A percentile compares a stretch with the other conserved stretches of the same genome.
Conservation (phyloP, 305 asterid genomes). For the Petunia hybrid region DNA sequence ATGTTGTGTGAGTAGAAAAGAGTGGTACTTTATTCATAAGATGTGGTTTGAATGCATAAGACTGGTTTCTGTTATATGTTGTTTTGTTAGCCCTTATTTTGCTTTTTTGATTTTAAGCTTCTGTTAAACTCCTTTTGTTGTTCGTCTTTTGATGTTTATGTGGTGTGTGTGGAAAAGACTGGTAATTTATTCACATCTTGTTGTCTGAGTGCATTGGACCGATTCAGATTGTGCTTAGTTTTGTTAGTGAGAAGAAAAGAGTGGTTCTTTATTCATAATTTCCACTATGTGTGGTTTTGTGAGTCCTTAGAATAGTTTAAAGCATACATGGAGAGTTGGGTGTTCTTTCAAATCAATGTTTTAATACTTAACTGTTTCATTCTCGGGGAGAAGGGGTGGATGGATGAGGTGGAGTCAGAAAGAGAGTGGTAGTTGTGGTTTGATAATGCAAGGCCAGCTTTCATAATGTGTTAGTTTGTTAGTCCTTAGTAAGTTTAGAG, state of each 20-base stretch:
- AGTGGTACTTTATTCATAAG: not conserved
- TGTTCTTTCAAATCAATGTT: not conserved
- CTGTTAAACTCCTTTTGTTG: not conserved
- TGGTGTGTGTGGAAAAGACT: not conserved
- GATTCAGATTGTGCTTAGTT: not conserved
- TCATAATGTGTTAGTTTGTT: not conserved
- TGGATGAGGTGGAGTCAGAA: not conserved
- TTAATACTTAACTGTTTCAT: not conserved
- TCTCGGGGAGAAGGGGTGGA: not conserved
- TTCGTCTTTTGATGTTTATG: not conserved
- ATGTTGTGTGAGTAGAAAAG: not conserved
- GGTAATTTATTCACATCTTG: not conserved
- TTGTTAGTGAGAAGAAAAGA: not conserved
- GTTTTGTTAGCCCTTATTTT: not conserved
- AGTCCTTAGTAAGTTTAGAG: not conserved
- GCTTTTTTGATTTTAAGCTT: not conserved
- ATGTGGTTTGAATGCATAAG: conserved; percentile 4
- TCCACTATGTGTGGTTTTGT: not conserved
- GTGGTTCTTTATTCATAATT: too few species aligned
- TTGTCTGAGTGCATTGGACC: not conserved
- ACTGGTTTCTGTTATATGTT: not conserved
- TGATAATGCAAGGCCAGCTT: not conserved
- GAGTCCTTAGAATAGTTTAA: not conserved
- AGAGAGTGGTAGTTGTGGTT: not conserved
- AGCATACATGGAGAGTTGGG: not conserved